Percentiles rank a stretch among this genome's conserved stretches.
These are phyloP conservation scores for Lachancea fermentati DNA, from an alignment of 805 yeast genomes.

Conservation along the genomic window DNA sequence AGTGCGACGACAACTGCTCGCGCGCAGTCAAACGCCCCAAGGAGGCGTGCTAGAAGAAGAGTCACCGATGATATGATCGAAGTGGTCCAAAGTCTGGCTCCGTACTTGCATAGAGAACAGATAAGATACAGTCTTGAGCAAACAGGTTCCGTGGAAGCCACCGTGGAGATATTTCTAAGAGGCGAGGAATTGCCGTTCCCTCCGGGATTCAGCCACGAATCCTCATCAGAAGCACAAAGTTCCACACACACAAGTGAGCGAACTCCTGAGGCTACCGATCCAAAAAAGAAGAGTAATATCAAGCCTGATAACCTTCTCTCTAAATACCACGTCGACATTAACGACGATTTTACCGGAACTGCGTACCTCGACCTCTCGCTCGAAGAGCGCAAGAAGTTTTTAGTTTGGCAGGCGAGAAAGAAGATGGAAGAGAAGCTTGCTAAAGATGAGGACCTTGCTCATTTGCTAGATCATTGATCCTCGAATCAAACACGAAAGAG, in stretches of 20 bases:
- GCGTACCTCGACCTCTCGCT: constrained; percentile 19
- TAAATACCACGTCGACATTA: constrained; percentile 23
- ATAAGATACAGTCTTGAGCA: constrained; percentile 67
- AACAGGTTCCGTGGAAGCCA: constrained; percentile 75
- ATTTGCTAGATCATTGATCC: constrained; percentile 4
- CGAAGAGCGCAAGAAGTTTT: constrained; percentile 29
- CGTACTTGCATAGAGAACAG: constrained; percentile 60
- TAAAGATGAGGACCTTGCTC: constrained; percentile 12
- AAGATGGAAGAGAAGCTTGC: constrained; percentile 39
- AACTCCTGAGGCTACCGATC: constrained; percentile 15
- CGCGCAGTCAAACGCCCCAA: constrained; percentile 8
- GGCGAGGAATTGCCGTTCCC: constrained; percentile 58
- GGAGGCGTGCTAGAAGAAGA: constrained; percentile 34
- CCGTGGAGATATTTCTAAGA: constrained; percentile 66
- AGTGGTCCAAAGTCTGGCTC: constrained; percentile 78
- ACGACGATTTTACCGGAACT: constrained; percentile 16
- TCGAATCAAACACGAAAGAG: no score
- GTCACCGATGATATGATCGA: constrained; percentile 75
- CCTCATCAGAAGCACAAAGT: constrained; percentile 9
- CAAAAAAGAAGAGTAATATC: constrained; percentile 28
- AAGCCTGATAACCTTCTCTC: constrained; percentile 27
- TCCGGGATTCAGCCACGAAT: constrained; percentile 32
- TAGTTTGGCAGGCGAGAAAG: constrained; percentile 58
- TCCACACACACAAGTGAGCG: constrained; percentile 2
- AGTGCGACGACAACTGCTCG: constrained; percentile 8